Evolutionary conservation across 768 basidiomycete species (phyloP).

Genomic region (Steccherinum ochraceum): DNA sequence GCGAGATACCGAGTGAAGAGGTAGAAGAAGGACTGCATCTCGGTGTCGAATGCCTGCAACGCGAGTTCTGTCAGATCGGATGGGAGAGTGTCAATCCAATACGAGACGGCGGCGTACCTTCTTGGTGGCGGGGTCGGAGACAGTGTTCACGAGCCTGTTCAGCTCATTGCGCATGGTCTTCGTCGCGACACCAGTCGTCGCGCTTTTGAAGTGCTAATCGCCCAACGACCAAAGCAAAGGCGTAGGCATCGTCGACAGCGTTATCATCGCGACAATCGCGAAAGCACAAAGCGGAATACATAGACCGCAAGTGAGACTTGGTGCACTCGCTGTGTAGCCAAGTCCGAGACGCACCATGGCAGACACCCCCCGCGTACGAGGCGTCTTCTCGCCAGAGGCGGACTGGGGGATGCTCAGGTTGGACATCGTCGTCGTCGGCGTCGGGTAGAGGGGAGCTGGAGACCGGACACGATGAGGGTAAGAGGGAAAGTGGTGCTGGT

Average conservation of each 20-base stretch:
- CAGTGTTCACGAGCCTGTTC: slow-evolving; percentile 55
- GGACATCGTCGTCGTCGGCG: neutral
- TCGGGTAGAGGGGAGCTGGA: neutral
- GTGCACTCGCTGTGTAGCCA: neutral
- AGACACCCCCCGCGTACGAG: slow-evolving; percentile 24
- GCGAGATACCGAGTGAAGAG: slow-evolving; percentile 89
- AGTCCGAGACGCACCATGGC: slow-evolving; percentile 18
- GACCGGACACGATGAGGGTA: neutral
- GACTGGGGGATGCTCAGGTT: slow-evolving; percentile 6
- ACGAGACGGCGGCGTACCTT: slow-evolving; percentile 43
- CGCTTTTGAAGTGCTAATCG: slow-evolving; percentile 27
- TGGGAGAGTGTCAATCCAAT: neutral
- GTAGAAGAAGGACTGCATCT: slow-evolving; percentile 92
- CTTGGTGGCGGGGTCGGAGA: slow-evolving; percentile 46
- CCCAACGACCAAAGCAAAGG: slow-evolving; percentile 39
- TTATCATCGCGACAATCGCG: slow-evolving; percentile 7
- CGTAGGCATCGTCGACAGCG: slow-evolving; percentile 9
- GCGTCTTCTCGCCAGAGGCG: slow-evolving; percentile 13
- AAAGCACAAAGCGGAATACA: slow-evolving; percentile 1
- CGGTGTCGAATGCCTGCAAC: slow-evolving; percentile 74
- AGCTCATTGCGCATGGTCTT: slow-evolving; percentile 67
- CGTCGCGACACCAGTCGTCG: slow-evolving; percentile 42
- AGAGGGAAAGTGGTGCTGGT: neutral
- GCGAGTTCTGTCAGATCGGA: slow-evolving; percentile 11
- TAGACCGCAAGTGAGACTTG: neutral